Conservation (phyloP, 164 flowering plant genomes). For the Berberis thunbergii region DNA sequence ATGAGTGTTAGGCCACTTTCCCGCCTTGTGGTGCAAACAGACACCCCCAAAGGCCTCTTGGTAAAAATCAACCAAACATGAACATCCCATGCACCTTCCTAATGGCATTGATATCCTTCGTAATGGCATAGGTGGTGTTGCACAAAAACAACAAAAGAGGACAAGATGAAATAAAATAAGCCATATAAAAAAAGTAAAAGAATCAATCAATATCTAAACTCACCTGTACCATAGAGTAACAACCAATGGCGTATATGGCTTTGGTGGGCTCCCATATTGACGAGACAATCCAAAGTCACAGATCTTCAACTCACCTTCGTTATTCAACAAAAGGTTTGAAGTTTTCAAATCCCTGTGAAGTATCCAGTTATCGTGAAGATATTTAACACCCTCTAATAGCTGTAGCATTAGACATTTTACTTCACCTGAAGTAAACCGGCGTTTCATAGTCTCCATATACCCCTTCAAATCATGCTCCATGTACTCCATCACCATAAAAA, state of each 20-base stretch:
- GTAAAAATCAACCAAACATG: no score
- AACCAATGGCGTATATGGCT: conserved; percentile 65
- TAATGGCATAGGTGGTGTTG: no score
- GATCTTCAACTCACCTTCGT: conserved; percentile 61
- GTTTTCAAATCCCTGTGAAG: conserved; percentile 83
- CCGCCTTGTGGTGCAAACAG: no score
- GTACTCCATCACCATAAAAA: conserved; percentile 78
- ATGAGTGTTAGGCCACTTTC: no score
- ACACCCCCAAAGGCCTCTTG: no score
- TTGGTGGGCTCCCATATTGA: conserved; percentile 65
- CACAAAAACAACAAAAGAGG: background rate
- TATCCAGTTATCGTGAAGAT: conserved; percentile 81
- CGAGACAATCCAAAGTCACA: conserved; percentile 86
- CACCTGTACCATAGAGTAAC: conserved; percentile 86
- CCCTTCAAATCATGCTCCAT: conserved; percentile 77
- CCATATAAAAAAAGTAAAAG: no score
- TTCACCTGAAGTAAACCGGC: conserved; percentile 63
- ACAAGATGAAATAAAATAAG: background rate
- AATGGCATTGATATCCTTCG: no score
- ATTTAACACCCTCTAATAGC: conserved; percentile 57
- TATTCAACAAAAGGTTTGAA: conserved; percentile 65
- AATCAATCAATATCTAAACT: conserved; percentile 7
- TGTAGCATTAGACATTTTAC: conserved; percentile 77
- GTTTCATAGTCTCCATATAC: conserved; percentile 45
- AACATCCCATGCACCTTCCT: no score